Evolutionary conservation across 805 yeast species (phyloP).

Genomic region (Lipomyces japonicus): DNA sequence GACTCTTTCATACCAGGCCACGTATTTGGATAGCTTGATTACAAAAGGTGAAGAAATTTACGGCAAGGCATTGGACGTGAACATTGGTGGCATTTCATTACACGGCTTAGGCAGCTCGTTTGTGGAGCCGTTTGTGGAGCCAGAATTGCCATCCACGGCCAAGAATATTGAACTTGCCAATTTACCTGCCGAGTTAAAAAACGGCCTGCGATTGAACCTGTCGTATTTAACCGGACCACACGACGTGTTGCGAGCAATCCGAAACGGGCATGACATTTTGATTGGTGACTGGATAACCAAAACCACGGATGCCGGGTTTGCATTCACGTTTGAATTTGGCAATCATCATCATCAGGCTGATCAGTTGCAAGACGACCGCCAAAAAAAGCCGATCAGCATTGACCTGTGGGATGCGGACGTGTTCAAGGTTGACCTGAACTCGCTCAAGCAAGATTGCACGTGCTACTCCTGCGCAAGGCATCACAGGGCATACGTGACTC

Average conservation of each 20-base stretch:
- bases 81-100: neutral
- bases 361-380: slow-evolving; percentile 25
- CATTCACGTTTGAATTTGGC: slow-evolving; percentile 36
- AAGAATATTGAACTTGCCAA: slow-evolving; percentile 1
- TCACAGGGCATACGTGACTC: slow-evolving; percentile 43
- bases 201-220: slow-evolving; percentile 19
- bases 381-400: slow-evolving; percentile 1
- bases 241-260: slow-evolving; percentile 34
- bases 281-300: slow-evolving; percentile 33
- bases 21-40: slow-evolving; percentile 27
- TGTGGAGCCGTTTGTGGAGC: too few relatives aligned
- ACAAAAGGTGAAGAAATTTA: slow-evolving; percentile 17
- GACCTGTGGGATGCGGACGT: slow-evolving; percentile 36
- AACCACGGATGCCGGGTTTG: slow-evolving; percentile 41
- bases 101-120: neutral
- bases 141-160: neutral
- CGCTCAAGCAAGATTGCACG: slow-evolving; percentile 30
- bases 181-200: slow-evolving; percentile 18
- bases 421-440: slow-evolving; percentile 35
- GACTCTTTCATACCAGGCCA: slow-evolving; percentile 25
- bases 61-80: neutral
- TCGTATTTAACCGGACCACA: slow-evolving; percentile 36
- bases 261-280: slow-evolving; percentile 39
- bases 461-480: slow-evolving; percentile 31
- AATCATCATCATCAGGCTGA: slow-evolving; percentile 5